phyloP scores from a whole-genome alignment of 2,329 filamentous ascomycete species.

The Phialophora verrucosa region DNA sequence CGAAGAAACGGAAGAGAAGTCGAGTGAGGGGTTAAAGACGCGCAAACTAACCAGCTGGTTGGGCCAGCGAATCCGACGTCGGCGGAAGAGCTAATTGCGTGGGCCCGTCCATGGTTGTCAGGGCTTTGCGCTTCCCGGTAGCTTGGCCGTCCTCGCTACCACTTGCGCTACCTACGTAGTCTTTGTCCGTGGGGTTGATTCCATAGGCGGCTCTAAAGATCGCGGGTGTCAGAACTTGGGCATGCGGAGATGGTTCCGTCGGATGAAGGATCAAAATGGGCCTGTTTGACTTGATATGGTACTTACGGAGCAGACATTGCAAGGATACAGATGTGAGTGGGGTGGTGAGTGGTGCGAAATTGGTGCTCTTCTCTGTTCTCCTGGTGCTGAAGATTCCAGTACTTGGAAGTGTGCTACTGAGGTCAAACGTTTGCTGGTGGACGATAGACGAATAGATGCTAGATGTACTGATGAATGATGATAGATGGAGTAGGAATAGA shows the following conservation, averaged over 20 bases:
- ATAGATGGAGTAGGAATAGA: too few species aligned
- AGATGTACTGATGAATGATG: too few species aligned
- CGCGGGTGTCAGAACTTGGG: background rate
- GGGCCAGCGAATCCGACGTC: conserved; percentile 48
- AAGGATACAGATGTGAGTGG: background rate
- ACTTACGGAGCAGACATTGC: background rate
- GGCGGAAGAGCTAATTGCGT: conserved; percentile 42
- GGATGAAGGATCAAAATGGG: background rate
- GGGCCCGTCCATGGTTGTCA: conserved; percentile 9
- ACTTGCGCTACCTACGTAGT: conserved; percentile 41
- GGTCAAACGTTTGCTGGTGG: too few species aligned
- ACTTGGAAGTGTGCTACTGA: background rate
- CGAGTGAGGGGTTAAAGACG: background rate
- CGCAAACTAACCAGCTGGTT: conserved; percentile 44
- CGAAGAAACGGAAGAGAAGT: background rate
- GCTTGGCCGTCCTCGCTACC: conserved; percentile 50
- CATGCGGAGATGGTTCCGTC: background rate
- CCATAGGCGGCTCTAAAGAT: conserved; percentile 18
- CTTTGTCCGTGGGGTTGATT: conserved; percentile 38
- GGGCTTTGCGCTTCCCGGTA: conserved; percentile 42
- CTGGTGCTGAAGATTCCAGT: background rate
- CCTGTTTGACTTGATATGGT: background rate
- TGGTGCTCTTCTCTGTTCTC: too few species aligned
- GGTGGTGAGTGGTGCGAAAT: background rate
- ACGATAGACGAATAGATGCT: too few species aligned